Evolutionary conservation across 2,329 filamentous ascomycete species (phyloP).

Genomic region (Colletotrichum musae): DNA sequence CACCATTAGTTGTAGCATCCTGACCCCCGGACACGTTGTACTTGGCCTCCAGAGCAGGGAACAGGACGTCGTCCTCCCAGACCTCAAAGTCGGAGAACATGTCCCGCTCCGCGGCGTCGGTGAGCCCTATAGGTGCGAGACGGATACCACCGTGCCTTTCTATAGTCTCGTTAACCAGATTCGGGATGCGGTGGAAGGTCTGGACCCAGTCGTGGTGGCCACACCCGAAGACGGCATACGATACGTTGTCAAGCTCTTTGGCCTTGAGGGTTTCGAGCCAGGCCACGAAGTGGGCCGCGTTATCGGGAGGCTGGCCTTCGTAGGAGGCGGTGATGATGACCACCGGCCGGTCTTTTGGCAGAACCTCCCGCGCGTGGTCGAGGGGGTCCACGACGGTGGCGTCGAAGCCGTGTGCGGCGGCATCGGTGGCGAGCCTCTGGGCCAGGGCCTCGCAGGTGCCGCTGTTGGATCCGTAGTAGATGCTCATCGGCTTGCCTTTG

Average conservation of each 20-base stretch:
- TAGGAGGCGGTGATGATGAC: constrained; percentile 78
- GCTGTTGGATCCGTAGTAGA: constrained; percentile 78
- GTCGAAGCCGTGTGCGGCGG: constrained; percentile 67
- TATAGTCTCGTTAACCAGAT: constrained; percentile 69
- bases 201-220: constrained; percentile 69
- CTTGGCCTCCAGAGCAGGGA: constrained; percentile 64
- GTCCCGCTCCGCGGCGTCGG: constrained; percentile 74
- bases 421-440: constrained; percentile 70
- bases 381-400: constrained; percentile 66
- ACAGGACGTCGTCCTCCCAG: constrained; percentile 73
- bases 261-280: constrained; percentile 70
- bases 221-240: constrained; percentile 79
- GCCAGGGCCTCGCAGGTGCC: constrained; percentile 79
- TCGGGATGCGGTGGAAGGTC: constrained; percentile 79
- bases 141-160: constrained; percentile 52
- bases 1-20: not conserved
- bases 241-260: constrained; percentile 66
- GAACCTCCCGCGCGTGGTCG: constrained; percentile 68
- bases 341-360: constrained; percentile 70
- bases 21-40: constrained; percentile 62
- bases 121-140: constrained; percentile 63
- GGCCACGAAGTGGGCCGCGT: constrained; percentile 74
- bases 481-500: constrained; percentile 61
- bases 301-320: constrained; percentile 79
- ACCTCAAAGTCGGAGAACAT: constrained; percentile 78